Evolutionary conservation across 2,329 filamentous ascomycete genomes (phyloP), one percentile per base, ranked within the genome.

Genomic region (Colletotrichum filicis): DNA sequence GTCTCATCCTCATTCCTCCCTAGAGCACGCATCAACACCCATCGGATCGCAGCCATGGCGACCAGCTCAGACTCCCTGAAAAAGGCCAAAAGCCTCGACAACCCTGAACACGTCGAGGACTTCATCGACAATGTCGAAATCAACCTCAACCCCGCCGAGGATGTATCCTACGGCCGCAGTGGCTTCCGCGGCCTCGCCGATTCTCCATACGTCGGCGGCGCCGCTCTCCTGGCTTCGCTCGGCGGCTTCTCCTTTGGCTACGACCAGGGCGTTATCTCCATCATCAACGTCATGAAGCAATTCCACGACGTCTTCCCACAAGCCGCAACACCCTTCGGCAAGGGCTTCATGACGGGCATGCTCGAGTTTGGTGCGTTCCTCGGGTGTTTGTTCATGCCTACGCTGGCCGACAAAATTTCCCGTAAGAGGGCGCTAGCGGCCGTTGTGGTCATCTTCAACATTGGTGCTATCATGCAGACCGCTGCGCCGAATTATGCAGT

Each of bases 251-350:
- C 65, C 16, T 73, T 85, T 67, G 83, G 83, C 37, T 85, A 84
- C 66, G 70, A 83, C 55, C 76, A 82, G 66, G 77, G 80, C 63
- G 77, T 83, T 30, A 83, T 84, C 67, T 82, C 79, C 5, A 79
- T 87, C 59, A 85, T 86, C 75, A 80, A 85, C 16, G 81, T 84
- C 28, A 86, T 87, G 83, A 76, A 79, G 0, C 83, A 86, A 60
- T 87, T 87, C 71, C 80, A 85, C n/a, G 66, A 78, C 0, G 76
- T 76, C 1, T 86, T 83, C 74, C 82, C 83, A 5, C 78, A 79
- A 1, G 78, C 78, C 14, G 80, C 78, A 0, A 74, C 64, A 1
- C 53, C 65, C 14, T 79, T 71, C 1, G 68, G 68, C 9, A 71
- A 71, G 56, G 68, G 68, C 14, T 6, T 86, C 65, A 82, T 85